A percentile compares a stretch with the other conserved stretches of the same genome.
Conservation (phyloP, 1,139 yeast genomes). For the Hemisphaericaspora xylofermentans region DNA sequence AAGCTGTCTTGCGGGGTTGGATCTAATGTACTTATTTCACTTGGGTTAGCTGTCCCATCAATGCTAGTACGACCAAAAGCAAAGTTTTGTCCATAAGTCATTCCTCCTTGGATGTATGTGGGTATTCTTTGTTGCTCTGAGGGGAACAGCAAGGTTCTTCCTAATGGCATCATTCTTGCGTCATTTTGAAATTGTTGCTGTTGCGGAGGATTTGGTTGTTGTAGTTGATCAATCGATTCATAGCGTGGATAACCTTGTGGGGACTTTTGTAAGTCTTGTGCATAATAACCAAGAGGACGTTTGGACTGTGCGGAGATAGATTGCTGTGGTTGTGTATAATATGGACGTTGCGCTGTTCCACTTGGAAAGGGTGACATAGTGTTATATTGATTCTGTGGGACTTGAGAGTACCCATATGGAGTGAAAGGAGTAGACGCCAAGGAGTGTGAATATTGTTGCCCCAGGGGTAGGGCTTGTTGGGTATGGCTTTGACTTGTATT, state of each 20-base stretch:
- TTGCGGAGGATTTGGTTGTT: no score
- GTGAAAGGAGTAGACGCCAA: neutral
- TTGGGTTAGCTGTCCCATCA: neutral
- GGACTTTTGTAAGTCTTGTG: neutral
- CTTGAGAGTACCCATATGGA: neutral
- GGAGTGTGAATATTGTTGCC: constrained; percentile 3
- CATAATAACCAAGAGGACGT: neutral
- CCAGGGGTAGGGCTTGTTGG: constrained; percentile 1
- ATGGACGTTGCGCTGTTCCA: neutral
- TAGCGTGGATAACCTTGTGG: neutral
- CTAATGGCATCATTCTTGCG: neutral
- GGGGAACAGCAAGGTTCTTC: neutral
- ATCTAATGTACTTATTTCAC: neutral
- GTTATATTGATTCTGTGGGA: neutral
- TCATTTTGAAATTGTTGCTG: neutral
- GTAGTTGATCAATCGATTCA: constrained; percentile 1
- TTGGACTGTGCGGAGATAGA: neutral
- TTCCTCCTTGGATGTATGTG: constrained; percentile 1
- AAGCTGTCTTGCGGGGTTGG: neutral
- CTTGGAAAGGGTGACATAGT: neutral
- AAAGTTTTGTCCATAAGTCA: neutral
- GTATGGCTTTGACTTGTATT: neutral
- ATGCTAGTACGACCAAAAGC: neutral
- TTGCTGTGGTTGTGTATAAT: constrained; percentile 2
- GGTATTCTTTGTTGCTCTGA: neutral